phyloP scores from a whole-genome alignment of 2,329 filamentous ascomycete genomes.

The Tympanopsis confertula region DNA sequence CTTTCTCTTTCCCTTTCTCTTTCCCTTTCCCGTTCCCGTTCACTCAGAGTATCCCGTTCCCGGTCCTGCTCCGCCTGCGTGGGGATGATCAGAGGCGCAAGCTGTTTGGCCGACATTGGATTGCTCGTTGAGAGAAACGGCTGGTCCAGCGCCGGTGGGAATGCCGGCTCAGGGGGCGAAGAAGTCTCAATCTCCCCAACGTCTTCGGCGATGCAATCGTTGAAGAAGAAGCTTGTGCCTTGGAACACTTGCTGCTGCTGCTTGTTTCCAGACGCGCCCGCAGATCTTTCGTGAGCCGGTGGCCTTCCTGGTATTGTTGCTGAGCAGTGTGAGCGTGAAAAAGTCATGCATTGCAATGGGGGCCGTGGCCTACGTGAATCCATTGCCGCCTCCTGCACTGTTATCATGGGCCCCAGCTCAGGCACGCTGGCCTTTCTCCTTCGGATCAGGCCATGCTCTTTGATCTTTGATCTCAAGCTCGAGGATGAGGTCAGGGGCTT shows the following conservation, averaged over 20 bases:
- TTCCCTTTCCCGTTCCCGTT: no score
- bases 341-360: neutral
- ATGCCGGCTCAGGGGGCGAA: neutral
- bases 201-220: neutral
- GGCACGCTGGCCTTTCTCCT: slow-evolving; percentile 53
- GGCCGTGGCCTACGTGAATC: slow-evolving; percentile 49
- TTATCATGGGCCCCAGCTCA: slow-evolving; percentile 57
- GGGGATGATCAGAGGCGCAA: slow-evolving; percentile 47
- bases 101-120: slow-evolving; percentile 37
- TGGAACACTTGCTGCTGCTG: neutral
- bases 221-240: neutral
- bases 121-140: slow-evolving; percentile 14
- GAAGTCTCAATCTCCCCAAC: neutral
- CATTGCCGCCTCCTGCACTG: slow-evolving; percentile 55
- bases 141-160: neutral
- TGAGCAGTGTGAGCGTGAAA: slow-evolving; percentile 13
- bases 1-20: no score
- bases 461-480: slow-evolving; percentile 38
- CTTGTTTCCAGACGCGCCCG: slow-evolving; percentile 40
- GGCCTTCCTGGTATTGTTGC: slow-evolving; percentile 58
- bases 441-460: slow-evolving; percentile 42
- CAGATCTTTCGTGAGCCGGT: slow-evolving; percentile 51
- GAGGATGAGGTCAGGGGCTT: slow-evolving; percentile 22
- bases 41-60: neutral
- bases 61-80: slow-evolving; percentile 12